Evolutionary conservation across 805 yeast species (phyloP).

Genomic region (Jamesozyma spencerorum): DNA sequence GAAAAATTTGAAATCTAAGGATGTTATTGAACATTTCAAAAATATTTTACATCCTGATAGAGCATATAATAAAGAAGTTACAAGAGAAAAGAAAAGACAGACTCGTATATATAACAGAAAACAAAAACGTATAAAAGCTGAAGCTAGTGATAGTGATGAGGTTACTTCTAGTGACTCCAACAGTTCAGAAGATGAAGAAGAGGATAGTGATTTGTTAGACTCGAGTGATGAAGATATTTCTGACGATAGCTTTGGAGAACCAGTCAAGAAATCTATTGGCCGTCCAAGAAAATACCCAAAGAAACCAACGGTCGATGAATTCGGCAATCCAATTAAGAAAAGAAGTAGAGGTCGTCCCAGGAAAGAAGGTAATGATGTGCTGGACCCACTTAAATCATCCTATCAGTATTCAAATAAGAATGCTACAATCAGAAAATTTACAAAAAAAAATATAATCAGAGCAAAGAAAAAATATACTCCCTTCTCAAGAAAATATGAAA

Average conservation of each 20-base stretch:
- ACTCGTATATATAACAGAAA: background rate
- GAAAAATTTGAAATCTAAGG: slow-evolving; percentile 8
- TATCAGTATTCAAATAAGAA: background rate
- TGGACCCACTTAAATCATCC: background rate
- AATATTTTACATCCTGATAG: slow-evolving; percentile 7
- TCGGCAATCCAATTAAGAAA: background rate
- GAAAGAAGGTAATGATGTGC: background rate
- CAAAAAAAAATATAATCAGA: slow-evolving; percentile 25
- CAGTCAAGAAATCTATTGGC: slow-evolving; percentile 1
- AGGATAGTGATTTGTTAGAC: slow-evolving; percentile 3
- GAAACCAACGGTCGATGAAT: too few species aligned
- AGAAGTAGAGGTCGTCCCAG: slow-evolving; percentile 1
- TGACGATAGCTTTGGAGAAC: background rate
- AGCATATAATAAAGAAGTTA: background rate
- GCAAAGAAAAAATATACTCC: slow-evolving; percentile 27
- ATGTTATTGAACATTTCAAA: slow-evolving; percentile 13
- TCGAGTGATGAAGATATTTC: slow-evolving; percentile 1
- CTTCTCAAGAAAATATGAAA: slow-evolving; percentile 19
- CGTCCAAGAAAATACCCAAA: slow-evolving; percentile 4
- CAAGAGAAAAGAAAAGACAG: slow-evolving; percentile 2
- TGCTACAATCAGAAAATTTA: slow-evolving; percentile 23
- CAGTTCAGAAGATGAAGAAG: background rate
- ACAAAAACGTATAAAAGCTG: background rate
- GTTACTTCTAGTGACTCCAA: background rate
- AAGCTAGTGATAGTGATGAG: background rate